Evolutionary conservation across 768 basidiomycete species (phyloP).

Genomic region (Pulveroboletus ravenelii): DNA sequence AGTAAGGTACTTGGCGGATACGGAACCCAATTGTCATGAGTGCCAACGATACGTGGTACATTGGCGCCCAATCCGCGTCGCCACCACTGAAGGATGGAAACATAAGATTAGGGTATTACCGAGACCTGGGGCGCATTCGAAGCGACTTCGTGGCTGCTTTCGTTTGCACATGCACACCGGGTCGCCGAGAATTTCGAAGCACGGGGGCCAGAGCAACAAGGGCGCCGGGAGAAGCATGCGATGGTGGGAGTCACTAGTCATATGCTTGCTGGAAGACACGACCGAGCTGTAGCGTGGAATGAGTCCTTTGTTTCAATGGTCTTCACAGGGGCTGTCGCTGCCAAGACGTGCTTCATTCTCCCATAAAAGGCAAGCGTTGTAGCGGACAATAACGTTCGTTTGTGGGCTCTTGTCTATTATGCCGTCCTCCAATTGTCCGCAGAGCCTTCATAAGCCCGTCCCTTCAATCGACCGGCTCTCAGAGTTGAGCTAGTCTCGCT

Average conservation of each 20-base stretch:
- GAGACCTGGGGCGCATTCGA: no score
- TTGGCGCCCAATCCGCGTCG: not conserved
- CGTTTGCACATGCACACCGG: no score
- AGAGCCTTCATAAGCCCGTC: slow-evolving; percentile 15
- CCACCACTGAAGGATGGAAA: no score
- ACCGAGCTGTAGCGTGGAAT: not conserved
- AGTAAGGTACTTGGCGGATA: not conserved
- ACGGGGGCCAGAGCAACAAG: not conserved
- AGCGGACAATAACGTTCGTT: slow-evolving; percentile 17
- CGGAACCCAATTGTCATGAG: not conserved
- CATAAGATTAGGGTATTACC: no score
- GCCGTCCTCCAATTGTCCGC: slow-evolving; percentile 17
- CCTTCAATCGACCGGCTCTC: not conserved
- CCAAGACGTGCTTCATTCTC: no score
- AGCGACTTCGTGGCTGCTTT: no score
- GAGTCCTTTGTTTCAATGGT: not conserved
- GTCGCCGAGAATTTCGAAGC: not conserved
- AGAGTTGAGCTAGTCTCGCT: slow-evolving; percentile 21
- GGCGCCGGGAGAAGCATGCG: no score
- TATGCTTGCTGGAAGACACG: no score
- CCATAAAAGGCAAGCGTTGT: slow-evolving; percentile 26
- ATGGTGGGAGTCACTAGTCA: no score
- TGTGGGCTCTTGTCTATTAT: slow-evolving; percentile 11
- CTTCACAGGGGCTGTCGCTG: no score
- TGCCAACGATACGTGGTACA: no score